Evolutionary conservation across 1,284 basidiomycete genomes (phyloP), one percentile per base, ranked within the genome.

Genomic region (Boletus semigastroideus): DNA sequence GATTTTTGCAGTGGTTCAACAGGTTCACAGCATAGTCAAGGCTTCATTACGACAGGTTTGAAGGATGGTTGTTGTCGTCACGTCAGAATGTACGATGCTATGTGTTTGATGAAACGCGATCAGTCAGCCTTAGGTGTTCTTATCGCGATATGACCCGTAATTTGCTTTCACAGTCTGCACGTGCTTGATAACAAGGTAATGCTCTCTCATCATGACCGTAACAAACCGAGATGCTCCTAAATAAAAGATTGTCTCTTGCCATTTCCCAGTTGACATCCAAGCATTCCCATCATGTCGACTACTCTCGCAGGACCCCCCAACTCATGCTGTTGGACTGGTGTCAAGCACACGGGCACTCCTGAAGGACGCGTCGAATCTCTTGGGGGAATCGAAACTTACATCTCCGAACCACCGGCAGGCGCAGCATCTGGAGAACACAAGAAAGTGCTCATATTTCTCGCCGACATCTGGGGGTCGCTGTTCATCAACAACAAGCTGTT

Each of bases 1-100:
- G 75, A 33, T 73, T 82, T 37, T 61, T 75, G 20, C 58, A 59
- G 4, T 83, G 80, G 79, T 82, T 82, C 59, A 62, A 70, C 37
- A 68, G 76, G 44, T 82, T 80, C 51, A 60, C 59, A 2, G 52
- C 46, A 20, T 59, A 58, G 45, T 39, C 27, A 9, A n/a, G n/a
- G n/a, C 30, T 5, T 16, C 20, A 43, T 16, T 30, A 33, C 31
- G 45, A 45, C 38, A 25, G 8, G 11, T 30, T 33, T 16, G 10
- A 42, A 42, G 38, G 11, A 36, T 12, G 16, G 13, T 34, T 31
- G 16, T 39, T 31, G 12, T 33, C 42, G 25, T 25, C 17, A 30
- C 25, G 25, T 25, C 12, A 27, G 38, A 47, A 37, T 58, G 54
- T 55, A 60, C 25, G 51, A 54, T 52, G 52, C 25, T 10, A 54